phyloP scores from a whole-genome alignment of 2,329 filamentous ascomycete genomes.

The Fusarium algeriense region DNA sequence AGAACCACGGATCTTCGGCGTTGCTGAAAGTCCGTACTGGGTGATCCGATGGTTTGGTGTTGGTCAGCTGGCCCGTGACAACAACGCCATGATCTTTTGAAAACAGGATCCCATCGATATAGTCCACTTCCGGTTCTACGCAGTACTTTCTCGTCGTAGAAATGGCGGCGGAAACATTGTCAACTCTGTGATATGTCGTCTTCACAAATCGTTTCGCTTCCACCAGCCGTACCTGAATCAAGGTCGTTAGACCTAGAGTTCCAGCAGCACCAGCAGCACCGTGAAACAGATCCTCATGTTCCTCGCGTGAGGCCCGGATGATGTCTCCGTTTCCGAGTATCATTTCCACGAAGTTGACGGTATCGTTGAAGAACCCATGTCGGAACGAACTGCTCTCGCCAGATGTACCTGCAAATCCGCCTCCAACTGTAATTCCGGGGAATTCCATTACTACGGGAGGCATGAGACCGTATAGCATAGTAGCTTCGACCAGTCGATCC shows the following conservation, averaged over 20 bases:
- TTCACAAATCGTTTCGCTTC: conserved; percentile 67
- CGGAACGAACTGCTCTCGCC: conserved; percentile 76
- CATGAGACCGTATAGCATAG: conserved; percentile 66
- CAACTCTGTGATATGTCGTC: conserved; percentile 64
- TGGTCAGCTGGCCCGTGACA: conserved; percentile 62
- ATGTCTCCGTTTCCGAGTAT: conserved; percentile 70
- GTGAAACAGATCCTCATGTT: conserved; percentile 67
- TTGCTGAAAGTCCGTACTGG: conserved; percentile 60
- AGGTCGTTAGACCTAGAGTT: conserved; percentile 70
- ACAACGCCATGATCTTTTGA: conserved; percentile 64
- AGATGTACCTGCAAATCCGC: conserved; percentile 74
- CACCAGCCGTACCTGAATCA: conserved; percentile 69
- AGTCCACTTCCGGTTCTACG: conserved; percentile 55
- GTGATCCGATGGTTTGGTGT: conserved; percentile 7
- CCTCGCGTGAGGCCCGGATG: conserved; percentile 58
- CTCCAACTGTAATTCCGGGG: conserved; percentile 76
- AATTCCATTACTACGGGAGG: conserved; percentile 79
- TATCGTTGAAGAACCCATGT: conserved; percentile 75
- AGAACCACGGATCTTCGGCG: conserved; percentile 73
- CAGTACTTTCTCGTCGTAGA: conserved; percentile 51
- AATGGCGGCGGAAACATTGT: conserved; percentile 58
- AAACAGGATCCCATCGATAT: conserved; percentile 71
- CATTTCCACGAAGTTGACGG: conserved; percentile 72
- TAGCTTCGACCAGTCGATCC: conserved; percentile 71
- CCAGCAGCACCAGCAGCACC: conserved; percentile 71